phyloP scores from a whole-genome alignment of 164 flowering plant species.

The Kalanchoe fedtschenkoi region DNA sequence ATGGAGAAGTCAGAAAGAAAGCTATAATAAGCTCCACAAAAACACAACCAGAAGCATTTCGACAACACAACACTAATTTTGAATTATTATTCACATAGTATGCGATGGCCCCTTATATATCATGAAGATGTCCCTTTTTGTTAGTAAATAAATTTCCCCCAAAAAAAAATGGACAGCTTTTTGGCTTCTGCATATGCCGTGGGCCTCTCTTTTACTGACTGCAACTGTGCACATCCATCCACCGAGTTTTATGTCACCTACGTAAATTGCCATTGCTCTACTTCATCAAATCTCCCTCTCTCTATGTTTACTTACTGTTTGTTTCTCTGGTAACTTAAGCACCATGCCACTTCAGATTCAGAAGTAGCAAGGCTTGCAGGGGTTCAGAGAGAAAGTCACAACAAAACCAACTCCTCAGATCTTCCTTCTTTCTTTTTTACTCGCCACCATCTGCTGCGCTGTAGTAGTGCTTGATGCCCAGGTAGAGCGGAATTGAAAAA shows the following conservation, averaged over 20 bases:
- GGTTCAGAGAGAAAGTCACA: background rate
- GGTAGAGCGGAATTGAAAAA: background rate
- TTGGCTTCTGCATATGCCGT: conserved; percentile 21
- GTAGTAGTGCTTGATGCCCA: background rate
- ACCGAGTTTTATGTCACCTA: conserved; percentile 20
- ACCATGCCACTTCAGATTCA: conserved; percentile 5
- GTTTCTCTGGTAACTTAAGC: background rate
- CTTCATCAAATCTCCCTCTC: conserved; percentile 8
- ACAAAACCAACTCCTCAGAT: background rate
- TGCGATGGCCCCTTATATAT: too few relatives aligned
- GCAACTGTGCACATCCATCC: conserved; percentile 18
- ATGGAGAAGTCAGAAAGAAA: background rate
- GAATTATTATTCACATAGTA: too few relatives aligned
- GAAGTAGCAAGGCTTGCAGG: conserved; percentile 4
- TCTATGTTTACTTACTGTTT: background rate
- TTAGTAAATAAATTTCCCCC: too few relatives aligned
- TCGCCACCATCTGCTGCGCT: background rate
- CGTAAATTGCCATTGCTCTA: conserved; percentile 11
- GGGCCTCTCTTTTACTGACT: conserved; percentile 17
- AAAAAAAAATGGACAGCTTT: background rate
- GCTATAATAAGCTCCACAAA: background rate
- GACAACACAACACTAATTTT: background rate
- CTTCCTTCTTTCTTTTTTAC: background rate
- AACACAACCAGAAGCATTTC: background rate
- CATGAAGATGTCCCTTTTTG: background rate